Percentiles rank a stretch among this genome's conserved stretches.
Evolutionary conservation across 225 moss, liverwort and hornwort species (phyloP).

Genomic region (Pleurozium schreberi): DNA sequence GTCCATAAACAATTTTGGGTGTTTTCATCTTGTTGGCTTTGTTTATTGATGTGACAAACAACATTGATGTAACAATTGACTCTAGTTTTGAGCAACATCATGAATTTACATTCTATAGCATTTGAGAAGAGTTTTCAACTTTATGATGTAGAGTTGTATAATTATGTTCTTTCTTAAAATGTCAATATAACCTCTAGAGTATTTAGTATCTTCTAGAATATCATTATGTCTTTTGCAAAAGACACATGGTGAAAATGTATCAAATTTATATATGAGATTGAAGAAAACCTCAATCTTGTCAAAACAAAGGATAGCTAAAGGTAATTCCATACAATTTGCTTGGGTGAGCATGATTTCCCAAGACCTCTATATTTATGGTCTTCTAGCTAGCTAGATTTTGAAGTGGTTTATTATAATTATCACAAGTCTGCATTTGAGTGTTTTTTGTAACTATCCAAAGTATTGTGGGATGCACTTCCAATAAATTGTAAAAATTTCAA

Average conservation of each 20-base stretch:
- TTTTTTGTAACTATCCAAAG: not conserved
- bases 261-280: too few relatives aligned
- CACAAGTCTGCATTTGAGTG: too few relatives aligned
- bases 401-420: not conserved
- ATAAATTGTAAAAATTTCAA: not conserved
- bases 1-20: fast-evolving
- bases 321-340: not conserved
- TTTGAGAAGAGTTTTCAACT: not conserved
- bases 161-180: not conserved
- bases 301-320: not conserved
- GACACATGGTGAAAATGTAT: too few relatives aligned
- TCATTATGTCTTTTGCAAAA: not conserved
- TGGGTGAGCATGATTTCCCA: not conserved
- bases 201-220: not conserved
- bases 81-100: not conserved
- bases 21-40: not conserved
- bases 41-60: not conserved
- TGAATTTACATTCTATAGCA: not conserved
- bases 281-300: not conserved
- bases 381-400: not conserved
- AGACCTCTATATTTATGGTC: not conserved
- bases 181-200: not conserved
- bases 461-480: not conserved
- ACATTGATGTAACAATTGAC: not conserved
- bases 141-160: not conserved